These are phyloP conservation scores for Suillus plorans DNA, from an alignment of 768 basidiomycete species.

Conservation along the genomic window DNA sequence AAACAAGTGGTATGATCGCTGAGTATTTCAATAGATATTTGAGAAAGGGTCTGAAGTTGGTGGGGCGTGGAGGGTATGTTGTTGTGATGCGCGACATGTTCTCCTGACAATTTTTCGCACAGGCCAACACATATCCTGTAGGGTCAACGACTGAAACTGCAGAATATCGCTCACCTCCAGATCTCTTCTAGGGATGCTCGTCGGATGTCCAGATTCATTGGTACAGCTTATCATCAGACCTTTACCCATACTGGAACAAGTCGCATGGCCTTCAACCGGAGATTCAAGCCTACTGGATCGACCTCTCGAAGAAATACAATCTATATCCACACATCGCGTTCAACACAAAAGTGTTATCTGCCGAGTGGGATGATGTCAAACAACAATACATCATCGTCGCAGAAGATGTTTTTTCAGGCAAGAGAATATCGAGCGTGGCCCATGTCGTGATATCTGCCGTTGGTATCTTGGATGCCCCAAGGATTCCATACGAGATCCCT, in stretches of 20 bases:
- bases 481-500: slow-evolving; percentile 32
- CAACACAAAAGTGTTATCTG: slow-evolving; percentile 43
- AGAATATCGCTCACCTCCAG: not conserved
- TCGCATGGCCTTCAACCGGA: slow-evolving; percentile 42
- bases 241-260: slow-evolving; percentile 43
- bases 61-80: slow-evolving; percentile 52
- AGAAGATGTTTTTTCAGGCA: slow-evolving; percentile 34
- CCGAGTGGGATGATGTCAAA: slow-evolving; percentile 40
- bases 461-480: slow-evolving; percentile 48
- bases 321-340: slow-evolving; percentile 42
- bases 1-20: not conserved
- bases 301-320: slow-evolving; percentile 41
- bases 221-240: slow-evolving; percentile 50
- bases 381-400: slow-evolving; percentile 38
- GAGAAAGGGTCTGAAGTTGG: slow-evolving; percentile 47
- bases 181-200: slow-evolving; percentile 37
- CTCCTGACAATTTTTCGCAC: not conserved
- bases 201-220: slow-evolving; percentile 44
- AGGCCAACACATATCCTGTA: slow-evolving; percentile 31
- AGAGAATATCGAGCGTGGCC: slow-evolving; percentile 31
- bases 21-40: slow-evolving; percentile 36
- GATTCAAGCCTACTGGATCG: slow-evolving; percentile 43
- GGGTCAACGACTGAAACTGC: not conserved
- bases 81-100: not conserved
- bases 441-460: slow-evolving; percentile 52